phyloP scores from a whole-genome alignment of 2,329 filamentous ascomycete species.

The Fusarium vanettenii region DNA sequence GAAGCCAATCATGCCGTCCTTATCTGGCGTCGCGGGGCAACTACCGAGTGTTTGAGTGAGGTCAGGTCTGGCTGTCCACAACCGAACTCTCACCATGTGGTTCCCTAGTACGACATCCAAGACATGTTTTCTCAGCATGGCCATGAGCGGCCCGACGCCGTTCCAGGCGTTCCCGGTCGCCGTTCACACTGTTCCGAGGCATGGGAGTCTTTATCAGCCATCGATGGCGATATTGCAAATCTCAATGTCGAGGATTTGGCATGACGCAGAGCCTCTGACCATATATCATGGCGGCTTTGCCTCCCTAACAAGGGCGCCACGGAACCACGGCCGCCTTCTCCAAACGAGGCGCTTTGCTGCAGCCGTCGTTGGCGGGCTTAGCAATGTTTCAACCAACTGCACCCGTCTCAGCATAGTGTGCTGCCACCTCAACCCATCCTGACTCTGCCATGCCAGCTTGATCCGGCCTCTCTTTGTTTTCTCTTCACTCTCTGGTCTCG shows the following conservation, averaged over 20 bases:
- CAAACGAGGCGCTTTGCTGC: constrained; percentile 26
- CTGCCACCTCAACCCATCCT: constrained; percentile 25
- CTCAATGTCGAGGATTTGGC: not conserved
- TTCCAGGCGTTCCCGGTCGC: not conserved
- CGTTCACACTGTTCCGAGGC: not conserved
- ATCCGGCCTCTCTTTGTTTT: constrained; percentile 13
- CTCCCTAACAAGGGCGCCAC: constrained; percentile 26
- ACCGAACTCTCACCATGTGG: constrained; percentile 34
- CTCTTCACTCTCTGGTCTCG: constrained; percentile 3
- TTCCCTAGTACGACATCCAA: constrained; percentile 29
- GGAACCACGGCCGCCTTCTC: not conserved
- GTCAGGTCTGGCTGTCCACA: constrained; percentile 8
- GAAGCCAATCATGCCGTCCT: constrained; percentile 4
- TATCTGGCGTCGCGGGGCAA: constrained; percentile 17
- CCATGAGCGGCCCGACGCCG: constrained; percentile 4
- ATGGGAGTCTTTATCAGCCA: not conserved
- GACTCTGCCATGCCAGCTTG: constrained; percentile 15
- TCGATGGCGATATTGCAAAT: not conserved
- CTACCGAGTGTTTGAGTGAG: constrained; percentile 18
- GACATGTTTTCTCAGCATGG: constrained; percentile 28
- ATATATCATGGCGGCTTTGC: constrained; percentile 16
- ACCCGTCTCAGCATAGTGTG: constrained; percentile 38
- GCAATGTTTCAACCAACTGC: constrained; percentile 34
- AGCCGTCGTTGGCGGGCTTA: constrained; percentile 21
- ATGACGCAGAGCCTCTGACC: constrained; percentile 12